phyloP scores from a whole-genome alignment of 2,329 filamentous ascomycete genomes.

The Blastomyces emzantsi region DNA sequence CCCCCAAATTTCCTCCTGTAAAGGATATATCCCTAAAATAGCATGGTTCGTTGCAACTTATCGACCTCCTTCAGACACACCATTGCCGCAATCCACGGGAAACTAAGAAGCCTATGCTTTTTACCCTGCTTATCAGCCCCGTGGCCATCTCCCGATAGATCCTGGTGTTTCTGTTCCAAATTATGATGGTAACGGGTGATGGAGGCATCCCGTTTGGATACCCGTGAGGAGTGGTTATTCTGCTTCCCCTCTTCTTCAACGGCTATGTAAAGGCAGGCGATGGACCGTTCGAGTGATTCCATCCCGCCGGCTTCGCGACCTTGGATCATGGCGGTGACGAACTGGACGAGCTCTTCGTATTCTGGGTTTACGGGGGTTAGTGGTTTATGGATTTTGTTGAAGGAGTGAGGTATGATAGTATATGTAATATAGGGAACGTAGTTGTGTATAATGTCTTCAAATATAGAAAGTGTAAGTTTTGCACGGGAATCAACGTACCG shows the following conservation, averaged over 20 bases:
- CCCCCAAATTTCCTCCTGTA: background rate
- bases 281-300: slow-evolving; percentile 22
- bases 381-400: background rate
- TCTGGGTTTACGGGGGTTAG: slow-evolving; percentile 12
- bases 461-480: background rate
- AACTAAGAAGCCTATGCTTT: slow-evolving; percentile 18
- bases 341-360: slow-evolving; percentile 20
- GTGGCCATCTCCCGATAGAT: background rate
- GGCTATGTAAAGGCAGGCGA: slow-evolving; percentile 21
- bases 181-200: background rate
- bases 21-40: background rate
- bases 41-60: slow-evolving; percentile 17
- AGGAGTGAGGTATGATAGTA: background rate
- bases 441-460: background rate
- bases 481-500: slow-evolving; percentile 11
- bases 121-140: background rate
- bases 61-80: slow-evolving; percentile 21
- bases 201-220: background rate
- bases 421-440: background rate
- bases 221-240: background rate
- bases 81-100: slow-evolving; percentile 22
- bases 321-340: slow-evolving; percentile 18
- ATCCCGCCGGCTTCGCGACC: slow-evolving; percentile 17
- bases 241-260: slow-evolving; percentile 6
- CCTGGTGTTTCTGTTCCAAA: background rate